These are phyloP conservation scores for Yarrowia sp. DNA, from an alignment of 805 yeast species.

Conservation along the genomic window DNA sequence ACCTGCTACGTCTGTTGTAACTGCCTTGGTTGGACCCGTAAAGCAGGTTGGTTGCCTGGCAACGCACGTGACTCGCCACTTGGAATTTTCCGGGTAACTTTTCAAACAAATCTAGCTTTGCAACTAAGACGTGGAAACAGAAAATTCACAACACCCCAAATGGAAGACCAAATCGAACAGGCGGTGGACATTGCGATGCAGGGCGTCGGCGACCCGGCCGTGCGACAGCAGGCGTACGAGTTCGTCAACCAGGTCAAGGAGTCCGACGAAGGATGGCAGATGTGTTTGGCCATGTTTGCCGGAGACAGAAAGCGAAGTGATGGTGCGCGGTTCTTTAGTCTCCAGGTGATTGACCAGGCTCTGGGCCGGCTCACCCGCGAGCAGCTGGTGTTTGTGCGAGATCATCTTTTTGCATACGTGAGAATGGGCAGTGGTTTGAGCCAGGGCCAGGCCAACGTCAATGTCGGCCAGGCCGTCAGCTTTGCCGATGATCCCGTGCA, in stretches of 20 bases:
- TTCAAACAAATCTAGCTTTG: conserved; percentile 24
- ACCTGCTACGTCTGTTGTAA: no score
- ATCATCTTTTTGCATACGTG: conserved; percentile 49
- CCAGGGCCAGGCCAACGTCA: conserved; percentile 35
- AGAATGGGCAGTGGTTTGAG: conserved; percentile 21
- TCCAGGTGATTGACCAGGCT: conserved; percentile 66
- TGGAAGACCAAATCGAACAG: conserved; percentile 69
- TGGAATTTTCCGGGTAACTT: conserved; percentile 24
- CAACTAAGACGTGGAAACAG: background rate
- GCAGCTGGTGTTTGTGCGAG: conserved; percentile 49
- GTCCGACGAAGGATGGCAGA: conserved; percentile 49
- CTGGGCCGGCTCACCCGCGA: conserved; percentile 47
- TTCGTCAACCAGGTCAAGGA: conserved; percentile 46
- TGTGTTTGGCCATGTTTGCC: conserved; percentile 45
- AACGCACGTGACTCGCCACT: conserved; percentile 25
- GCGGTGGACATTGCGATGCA: conserved; percentile 82
- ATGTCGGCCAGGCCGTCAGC: conserved; percentile 28
- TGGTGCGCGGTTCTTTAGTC: conserved; percentile 61
- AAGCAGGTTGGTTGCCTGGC: background rate
- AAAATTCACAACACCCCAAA: conserved; percentile 11
- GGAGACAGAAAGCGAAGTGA: conserved; percentile 46
- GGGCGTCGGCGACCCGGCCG: conserved; percentile 58
- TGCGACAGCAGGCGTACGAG: conserved; percentile 56
- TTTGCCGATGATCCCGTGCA: conserved; percentile 42
- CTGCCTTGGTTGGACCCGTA: no score